A percentile compares a stretch with the other conserved stretches of the same genome.
Evolutionary conservation across 2,329 filamentous ascomycete species (phyloP).

Genomic region (Balansia obtecta): DNA sequence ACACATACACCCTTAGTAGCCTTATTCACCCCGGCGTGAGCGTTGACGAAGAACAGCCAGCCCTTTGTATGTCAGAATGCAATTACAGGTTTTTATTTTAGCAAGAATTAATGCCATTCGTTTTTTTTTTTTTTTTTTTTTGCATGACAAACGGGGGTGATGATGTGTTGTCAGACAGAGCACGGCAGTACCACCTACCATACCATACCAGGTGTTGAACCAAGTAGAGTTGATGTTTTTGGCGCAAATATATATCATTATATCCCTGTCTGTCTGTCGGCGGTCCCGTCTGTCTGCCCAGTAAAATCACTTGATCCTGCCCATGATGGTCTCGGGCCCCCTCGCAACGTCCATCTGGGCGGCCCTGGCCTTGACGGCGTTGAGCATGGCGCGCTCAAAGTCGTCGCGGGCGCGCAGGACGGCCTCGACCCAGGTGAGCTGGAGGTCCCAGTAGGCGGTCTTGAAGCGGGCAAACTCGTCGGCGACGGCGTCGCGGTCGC

Average conservation of each 20-base stretch:
- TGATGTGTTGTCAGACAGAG: too few relatives aligned
- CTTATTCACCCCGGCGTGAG: not conserved
- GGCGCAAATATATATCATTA: too few relatives aligned
- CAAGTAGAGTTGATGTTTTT: too few relatives aligned
- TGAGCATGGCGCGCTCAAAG: conserved; percentile 84
- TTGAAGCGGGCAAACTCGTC: conserved; percentile 79
- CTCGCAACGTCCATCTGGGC: conserved; percentile 72
- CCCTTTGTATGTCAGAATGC: not conserved
- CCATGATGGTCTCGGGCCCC: conserved; percentile 87
- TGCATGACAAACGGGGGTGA: too few relatives aligned
- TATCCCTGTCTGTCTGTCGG: too few relatives aligned
- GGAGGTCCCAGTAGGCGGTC: conserved; percentile 79
- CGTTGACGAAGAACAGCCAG: not conserved
- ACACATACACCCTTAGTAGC: not conserved
- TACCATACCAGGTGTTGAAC: too few relatives aligned
- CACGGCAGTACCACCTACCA: too few relatives aligned
- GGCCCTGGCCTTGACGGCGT: conserved; percentile 76
- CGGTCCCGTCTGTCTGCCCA: too few relatives aligned
- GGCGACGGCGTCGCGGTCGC: conserved; percentile 60
- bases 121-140: too few relatives aligned
- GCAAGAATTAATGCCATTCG: too few relatives aligned
- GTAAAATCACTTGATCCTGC: conserved; percentile 58
- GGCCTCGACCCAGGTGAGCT: conserved; percentile 90
- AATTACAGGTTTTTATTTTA: not conserved
- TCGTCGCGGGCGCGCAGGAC: conserved; percentile 80